Base-by-base conservation (phyloP, 2,329 filamentous ascomycete genomes). In the Niveomyces coronatus region DNA sequence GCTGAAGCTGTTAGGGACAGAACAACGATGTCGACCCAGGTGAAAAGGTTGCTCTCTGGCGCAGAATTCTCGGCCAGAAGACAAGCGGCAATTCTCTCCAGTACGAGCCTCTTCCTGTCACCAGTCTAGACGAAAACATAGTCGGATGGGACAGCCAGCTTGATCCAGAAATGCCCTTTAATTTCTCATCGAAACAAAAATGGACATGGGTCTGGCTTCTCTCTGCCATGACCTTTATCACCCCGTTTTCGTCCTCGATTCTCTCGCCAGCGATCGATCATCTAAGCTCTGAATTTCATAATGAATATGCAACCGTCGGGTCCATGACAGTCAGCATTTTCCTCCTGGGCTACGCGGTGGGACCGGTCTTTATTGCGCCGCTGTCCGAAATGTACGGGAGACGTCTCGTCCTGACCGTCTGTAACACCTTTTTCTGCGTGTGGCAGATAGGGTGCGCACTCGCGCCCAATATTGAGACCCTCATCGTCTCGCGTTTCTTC, bases 391-490 rank as follows among this genome's bases (percentile, higher is more conserved):
- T 82, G 40, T 82, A 79, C 49, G 79, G 80, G 2, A 67, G 79
- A 3, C 56, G 73, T 4, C 56, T 65, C 2, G 54, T 83, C 23
- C 67, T 82, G 43, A 65, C 70, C 16, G 54, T 50, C 3, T 71
- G 74, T 41, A 83, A 77, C 45, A 50, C 67, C 5, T 63, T 76
- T 41, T 84, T 82, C 53, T 67, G 75, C 40, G 51, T 71, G 2
- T 82, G 76, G 61, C 74, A 73, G 31, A 68, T 84, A 45, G 79
- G 74, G 0, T 81, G 77, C 41, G 81, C 76, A 2, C 60, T 82
- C 4, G 65, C 76, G 0, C 70, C 71, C 1, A 56, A 53, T 5
- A 60, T 82, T 34, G 53, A 54, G 14, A 57, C 68, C 27, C 64
- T 82, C 31, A 68, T 81, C 20, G 64, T 68, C 2, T 82, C 76